Evolutionary conservation across 495 filamentous ascomycete genomes (phyloP).

Genomic region (Trichocladium antarcticum): DNA sequence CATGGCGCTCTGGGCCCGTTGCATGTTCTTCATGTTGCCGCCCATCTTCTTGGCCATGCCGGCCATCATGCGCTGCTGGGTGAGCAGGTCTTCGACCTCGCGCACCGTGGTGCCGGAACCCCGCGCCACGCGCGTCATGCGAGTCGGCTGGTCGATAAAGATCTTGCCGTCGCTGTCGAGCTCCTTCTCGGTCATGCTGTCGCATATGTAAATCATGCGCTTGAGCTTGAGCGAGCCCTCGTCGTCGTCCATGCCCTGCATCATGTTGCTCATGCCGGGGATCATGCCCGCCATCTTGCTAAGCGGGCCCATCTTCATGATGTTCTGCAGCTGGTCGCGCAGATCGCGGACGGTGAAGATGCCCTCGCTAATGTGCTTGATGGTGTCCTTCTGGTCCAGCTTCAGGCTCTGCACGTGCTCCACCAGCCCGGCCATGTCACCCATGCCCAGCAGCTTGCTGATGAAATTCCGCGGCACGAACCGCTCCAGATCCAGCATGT

Average conservation of each 20-base stretch:
- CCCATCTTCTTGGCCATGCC: slow-evolving; percentile 99
- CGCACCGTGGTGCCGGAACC: slow-evolving; percentile 85
- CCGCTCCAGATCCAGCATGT: slow-evolving; percentile 87
- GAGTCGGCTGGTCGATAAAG: slow-evolving; percentile 82
- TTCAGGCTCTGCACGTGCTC: slow-evolving; percentile 97
- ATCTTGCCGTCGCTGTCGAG: slow-evolving; percentile 90
- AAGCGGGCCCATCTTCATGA: slow-evolving; percentile 99
- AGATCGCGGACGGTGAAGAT: slow-evolving; percentile 94
- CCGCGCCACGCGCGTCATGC: slow-evolving; percentile 84
- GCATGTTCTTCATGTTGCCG: slow-evolving; percentile 92
- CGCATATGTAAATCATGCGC: slow-evolving; percentile 98
- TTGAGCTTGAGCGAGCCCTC: slow-evolving; percentile 85
- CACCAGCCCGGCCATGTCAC: slow-evolving; percentile 87
- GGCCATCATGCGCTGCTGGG: slow-evolving; percentile 97
- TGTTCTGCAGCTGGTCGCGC: slow-evolving; percentile 87
- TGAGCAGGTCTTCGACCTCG: slow-evolving; percentile 95
- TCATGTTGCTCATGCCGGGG: slow-evolving; percentile 82
- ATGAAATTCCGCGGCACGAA: slow-evolving; percentile 89
- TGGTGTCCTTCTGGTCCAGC: slow-evolving; percentile 94
- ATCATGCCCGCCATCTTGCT: slow-evolving; percentile 99
- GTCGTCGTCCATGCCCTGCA: slow-evolving; percentile 92
- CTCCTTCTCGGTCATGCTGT: slow-evolving; percentile 93
- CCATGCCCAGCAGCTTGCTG: slow-evolving; percentile 88
- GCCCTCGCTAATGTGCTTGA: slow-evolving; percentile 94
- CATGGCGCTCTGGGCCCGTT: slow-evolving; percentile 82